Percentiles rank a stretch among this genome's conserved stretches.
Conservation (phyloP, 495 filamentous ascomycete species). For the Penicillium verhagenii region DNA sequence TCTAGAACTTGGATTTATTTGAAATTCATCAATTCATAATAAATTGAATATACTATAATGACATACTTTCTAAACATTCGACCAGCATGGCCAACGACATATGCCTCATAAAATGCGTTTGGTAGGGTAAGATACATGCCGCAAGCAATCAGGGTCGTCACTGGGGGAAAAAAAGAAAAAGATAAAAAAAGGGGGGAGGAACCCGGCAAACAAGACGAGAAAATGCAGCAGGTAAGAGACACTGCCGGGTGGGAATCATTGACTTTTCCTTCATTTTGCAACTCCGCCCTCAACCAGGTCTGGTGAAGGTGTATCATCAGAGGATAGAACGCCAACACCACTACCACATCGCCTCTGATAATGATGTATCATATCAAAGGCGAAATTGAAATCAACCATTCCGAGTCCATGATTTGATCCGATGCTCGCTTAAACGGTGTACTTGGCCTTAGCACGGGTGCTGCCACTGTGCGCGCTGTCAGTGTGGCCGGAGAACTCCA, state of each 20-base stretch:
- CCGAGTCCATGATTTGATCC: not conserved
- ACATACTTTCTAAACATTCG: conserved; percentile 2
- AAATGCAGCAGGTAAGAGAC: conserved; percentile 22
- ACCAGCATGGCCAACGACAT: conserved; percentile 14
- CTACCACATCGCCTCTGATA: not conserved
- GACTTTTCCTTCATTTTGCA: conserved; percentile 13
- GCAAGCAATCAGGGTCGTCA: conserved; percentile 28
- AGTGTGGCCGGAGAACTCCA: conserved; percentile 97
- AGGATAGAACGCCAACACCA: not conserved
- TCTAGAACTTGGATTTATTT: not conserved
- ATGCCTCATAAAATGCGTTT: conserved; percentile 30
- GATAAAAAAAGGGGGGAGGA: conserved; percentile 1
- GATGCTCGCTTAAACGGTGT: conserved; percentile 63
- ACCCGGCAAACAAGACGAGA: not conserved
- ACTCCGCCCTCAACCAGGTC: conserved; percentile 6
- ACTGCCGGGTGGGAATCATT: conserved; percentile 17
- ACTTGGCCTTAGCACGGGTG: conserved; percentile 93
- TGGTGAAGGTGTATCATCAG: conserved; percentile 1
- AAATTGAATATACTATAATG: conserved; percentile 1
- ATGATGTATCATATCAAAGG: not conserved
- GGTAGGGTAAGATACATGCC: conserved; percentile 31
- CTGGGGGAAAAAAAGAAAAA: conserved; percentile 14
- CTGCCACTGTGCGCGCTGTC: conserved; percentile 90
- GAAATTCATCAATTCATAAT: not conserved
- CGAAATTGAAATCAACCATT: not conserved